A percentile compares a stretch with the other conserved stretches of the same genome.
phyloP scores from a whole-genome alignment of 768 basidiomycete species.

The Xerocomus brunneocitrinus region DNA sequence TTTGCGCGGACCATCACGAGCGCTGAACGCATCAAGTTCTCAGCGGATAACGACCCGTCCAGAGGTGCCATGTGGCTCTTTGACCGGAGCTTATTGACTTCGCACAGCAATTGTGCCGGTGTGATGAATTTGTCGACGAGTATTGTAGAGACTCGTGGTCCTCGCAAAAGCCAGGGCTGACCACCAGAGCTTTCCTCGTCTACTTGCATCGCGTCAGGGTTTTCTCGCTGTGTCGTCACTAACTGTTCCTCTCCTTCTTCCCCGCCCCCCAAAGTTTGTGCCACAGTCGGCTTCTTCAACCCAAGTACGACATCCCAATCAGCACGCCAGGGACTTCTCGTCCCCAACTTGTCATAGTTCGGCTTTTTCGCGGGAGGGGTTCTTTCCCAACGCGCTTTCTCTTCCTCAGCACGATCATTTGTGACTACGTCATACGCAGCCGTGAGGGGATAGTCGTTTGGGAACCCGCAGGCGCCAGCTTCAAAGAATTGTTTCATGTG shows the following conservation, averaged over 20 bases:
- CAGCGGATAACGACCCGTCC: slow-evolving; percentile 29
- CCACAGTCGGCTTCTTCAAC: slow-evolving; percentile 24
- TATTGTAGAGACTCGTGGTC: slow-evolving; percentile 44
- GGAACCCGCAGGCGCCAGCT: slow-evolving; percentile 69
- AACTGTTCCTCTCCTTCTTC: slow-evolving; percentile 33
- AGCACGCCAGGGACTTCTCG: slow-evolving; percentile 66
- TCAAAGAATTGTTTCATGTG: slow-evolving; percentile 79
- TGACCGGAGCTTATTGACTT: slow-evolving; percentile 55
- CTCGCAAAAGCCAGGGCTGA: slow-evolving; percentile 69
- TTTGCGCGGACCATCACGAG: slow-evolving; percentile 63
- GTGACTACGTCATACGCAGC: slow-evolving; percentile 50
- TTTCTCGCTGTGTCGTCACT: slow-evolving; percentile 57
- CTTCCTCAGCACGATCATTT: slow-evolving; percentile 45
- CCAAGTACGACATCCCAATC: slow-evolving; percentile 77
- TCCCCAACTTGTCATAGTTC: slow-evolving; percentile 63
- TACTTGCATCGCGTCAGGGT: slow-evolving; percentile 13
- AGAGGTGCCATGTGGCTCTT: slow-evolving; percentile 49
- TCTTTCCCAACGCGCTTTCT: slow-evolving; percentile 62
- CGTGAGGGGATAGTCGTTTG: slow-evolving; percentile 71
- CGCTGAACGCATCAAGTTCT: slow-evolving; percentile 52
- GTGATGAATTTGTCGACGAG: slow-evolving; percentile 42
- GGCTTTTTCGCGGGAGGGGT: slow-evolving; percentile 86
- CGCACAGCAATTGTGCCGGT: slow-evolving; percentile 42
- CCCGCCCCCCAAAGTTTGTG: slow-evolving; percentile 1
- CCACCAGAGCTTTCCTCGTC: slow-evolving; percentile 4